These are phyloP conservation scores for Colletotrichum orbiculare DNA, from an alignment of 2,329 filamentous ascomycete species.

Conservation along the genomic window DNA sequence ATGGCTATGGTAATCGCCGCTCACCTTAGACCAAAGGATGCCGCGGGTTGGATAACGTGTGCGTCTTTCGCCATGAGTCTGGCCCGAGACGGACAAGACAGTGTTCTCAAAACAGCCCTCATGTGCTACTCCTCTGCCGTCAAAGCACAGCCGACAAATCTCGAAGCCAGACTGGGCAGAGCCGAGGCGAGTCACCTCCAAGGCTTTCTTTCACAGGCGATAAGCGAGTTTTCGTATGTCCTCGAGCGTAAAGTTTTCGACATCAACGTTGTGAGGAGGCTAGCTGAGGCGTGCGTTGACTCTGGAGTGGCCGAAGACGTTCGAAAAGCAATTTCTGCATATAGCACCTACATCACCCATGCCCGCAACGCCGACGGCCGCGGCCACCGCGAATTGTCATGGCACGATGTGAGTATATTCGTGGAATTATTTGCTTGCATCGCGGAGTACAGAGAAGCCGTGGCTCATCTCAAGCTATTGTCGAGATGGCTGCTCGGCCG, in stretches of 20 bases:
- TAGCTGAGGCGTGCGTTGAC: slow-evolving; percentile 68
- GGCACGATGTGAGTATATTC: slow-evolving; percentile 89
- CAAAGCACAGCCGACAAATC: slow-evolving; percentile 65
- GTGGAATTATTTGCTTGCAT: slow-evolving; percentile 80
- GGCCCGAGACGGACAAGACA: slow-evolving; percentile 58
- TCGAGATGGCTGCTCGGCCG: slow-evolving; percentile 87
- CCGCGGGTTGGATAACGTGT: slow-evolving; percentile 68
- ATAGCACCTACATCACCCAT: slow-evolving; percentile 58
- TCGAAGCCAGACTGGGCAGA: slow-evolving; percentile 69
- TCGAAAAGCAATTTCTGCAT: slow-evolving; percentile 59
- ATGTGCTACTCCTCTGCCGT: slow-evolving; percentile 71
- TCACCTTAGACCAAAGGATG: slow-evolving; percentile 70
- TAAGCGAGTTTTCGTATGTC: slow-evolving; percentile 66
- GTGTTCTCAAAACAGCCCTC: slow-evolving; percentile 64
- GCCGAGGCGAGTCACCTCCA: slow-evolving; percentile 68
- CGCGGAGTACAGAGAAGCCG: slow-evolving; percentile 72
- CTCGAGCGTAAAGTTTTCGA: slow-evolving; percentile 65
- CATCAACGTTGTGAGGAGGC: slow-evolving; percentile 63
- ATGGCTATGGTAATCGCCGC: slow-evolving; percentile 71
- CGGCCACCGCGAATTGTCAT: slow-evolving; percentile 61
- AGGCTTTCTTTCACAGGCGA: slow-evolving; percentile 64
- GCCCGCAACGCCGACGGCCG: slow-evolving; percentile 44
- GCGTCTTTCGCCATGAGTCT: slow-evolving; percentile 67
- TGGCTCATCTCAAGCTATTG: slow-evolving; percentile 76
- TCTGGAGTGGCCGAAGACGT: slow-evolving; percentile 57